These are phyloP conservation scores for Hymenochaete sp. DNA, from an alignment of 1,284 basidiomycete genomes.

Conservation along the genomic window DNA sequence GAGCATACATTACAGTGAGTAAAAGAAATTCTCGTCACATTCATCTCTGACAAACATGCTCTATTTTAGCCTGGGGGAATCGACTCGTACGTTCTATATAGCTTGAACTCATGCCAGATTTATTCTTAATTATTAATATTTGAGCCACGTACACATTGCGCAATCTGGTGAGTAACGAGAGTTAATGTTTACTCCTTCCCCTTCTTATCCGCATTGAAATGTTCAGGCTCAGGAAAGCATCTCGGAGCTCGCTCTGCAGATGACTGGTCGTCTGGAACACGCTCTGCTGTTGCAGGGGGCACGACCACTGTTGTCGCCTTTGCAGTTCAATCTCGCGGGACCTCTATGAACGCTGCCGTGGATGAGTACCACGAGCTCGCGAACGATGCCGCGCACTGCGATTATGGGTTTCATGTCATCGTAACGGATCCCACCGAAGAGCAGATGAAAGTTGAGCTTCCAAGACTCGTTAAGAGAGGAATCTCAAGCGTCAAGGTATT, in stretches of 20 bases:
- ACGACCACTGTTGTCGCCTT: constrained; percentile 23
- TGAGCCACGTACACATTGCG: background rate
- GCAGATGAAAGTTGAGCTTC: constrained; percentile 21
- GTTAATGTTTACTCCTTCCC: constrained; percentile 5
- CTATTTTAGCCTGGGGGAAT: constrained; percentile 19
- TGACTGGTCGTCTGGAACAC: constrained; percentile 20
- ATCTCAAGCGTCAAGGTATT: constrained; percentile 23
- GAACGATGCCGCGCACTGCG: constrained; percentile 19
- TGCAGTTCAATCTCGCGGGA: constrained; percentile 19
- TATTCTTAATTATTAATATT: constrained; percentile 1
- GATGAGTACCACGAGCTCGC: constrained; percentile 21
- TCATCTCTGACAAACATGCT: too few relatives aligned
- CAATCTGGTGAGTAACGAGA: constrained; percentile 16
- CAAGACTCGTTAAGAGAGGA: constrained; percentile 20
- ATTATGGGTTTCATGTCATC: constrained; percentile 23
- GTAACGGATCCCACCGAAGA: constrained; percentile 21
- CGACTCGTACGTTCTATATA: constrained; percentile 19
- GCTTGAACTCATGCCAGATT: background rate
- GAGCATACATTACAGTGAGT: constrained; percentile 19
- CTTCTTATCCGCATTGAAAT: constrained; percentile 1
- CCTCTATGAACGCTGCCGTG: constrained; percentile 19
- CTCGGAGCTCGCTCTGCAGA: constrained; percentile 16
- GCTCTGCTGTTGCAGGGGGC: constrained; percentile 21
- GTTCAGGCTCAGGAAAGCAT: constrained; percentile 15
- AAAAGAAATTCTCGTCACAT: too few relatives aligned